A percentile compares a stretch with the other conserved stretches of the same genome.
These are phyloP conservation scores for Diplosphaera chodatii DNA, from an alignment of 139 green algal genomes.

Conservation along the genomic window DNA sequence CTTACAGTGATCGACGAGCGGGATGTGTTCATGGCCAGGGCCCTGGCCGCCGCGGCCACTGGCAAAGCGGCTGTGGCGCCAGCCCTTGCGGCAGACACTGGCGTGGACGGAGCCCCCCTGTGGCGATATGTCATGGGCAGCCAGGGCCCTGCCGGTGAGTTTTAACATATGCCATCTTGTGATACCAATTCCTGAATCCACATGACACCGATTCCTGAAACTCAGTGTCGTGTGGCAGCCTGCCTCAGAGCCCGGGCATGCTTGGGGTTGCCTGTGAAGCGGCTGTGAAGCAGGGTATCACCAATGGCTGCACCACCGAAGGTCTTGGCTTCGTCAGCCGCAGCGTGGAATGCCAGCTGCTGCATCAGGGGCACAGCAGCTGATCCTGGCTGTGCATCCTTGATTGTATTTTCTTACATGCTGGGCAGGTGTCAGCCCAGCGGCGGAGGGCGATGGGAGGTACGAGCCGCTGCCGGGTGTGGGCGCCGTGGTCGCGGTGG, in stretches of 20 bases:
- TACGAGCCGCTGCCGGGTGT: slow-evolving; percentile 23
- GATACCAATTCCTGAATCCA: too few species aligned
- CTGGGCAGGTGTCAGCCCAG: slow-evolving; percentile 28
- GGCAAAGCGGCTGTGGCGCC: slow-evolving; percentile 21
- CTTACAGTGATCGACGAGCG: slow-evolving; percentile 59
- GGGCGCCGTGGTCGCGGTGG: slow-evolving; percentile 61
- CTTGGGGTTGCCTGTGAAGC: too few species aligned
- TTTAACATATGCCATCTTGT: neutral
- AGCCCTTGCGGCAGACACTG: slow-evolving; percentile 36
- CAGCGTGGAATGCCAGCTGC: too few species aligned
- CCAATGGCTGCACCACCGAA: too few species aligned
- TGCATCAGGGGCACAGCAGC: too few species aligned
- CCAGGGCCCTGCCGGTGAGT: slow-evolving; percentile 11
- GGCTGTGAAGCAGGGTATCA: too few species aligned
- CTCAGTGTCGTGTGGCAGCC: too few species aligned
- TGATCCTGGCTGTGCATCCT: too few species aligned
- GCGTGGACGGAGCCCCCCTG: slow-evolving; percentile 24
- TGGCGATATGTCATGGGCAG: slow-evolving; percentile 65
- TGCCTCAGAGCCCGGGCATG: too few species aligned
- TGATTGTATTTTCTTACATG: too few species aligned
- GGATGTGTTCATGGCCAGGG: slow-evolving; percentile 75
- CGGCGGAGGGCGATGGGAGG: slow-evolving; percentile 52
- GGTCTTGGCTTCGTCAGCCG: too few species aligned
- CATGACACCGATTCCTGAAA: too few species aligned
- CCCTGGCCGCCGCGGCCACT: slow-evolving; percentile 43